A percentile compares a stretch with the other conserved stretches of the same genome.
phyloP scores from a whole-genome alignment of 345 rosid species.

The Moricandia moricandioides region DNA sequence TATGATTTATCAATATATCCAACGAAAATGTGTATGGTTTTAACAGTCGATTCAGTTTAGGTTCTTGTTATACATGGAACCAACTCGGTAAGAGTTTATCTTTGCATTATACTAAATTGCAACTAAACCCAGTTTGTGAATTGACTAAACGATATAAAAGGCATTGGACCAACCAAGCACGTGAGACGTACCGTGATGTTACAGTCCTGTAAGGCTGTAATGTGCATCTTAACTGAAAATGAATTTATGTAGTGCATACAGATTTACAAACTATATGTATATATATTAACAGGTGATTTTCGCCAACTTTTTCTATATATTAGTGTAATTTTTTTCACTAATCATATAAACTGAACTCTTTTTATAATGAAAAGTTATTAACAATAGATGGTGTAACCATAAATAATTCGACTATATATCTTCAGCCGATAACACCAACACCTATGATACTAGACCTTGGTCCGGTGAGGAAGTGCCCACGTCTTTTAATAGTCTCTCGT shows the following conservation, averaged over 20 bases:
- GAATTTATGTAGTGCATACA: neutral
- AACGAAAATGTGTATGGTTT: neutral
- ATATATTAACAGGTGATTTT: neutral
- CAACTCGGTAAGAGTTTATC: neutral
- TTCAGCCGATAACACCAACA: constrained; percentile 13
- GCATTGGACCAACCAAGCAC: neutral
- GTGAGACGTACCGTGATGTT: neutral
- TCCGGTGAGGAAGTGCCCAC: constrained; percentile 50
- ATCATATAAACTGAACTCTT: constrained; percentile 5
- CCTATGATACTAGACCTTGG: constrained; percentile 30
- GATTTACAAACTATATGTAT: neutral
- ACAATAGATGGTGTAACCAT: constrained; percentile 11
- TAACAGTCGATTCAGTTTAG: neutral
- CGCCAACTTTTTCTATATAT: neutral
- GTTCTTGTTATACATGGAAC: neutral
- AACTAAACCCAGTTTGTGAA: neutral
- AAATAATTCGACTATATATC: neutral
- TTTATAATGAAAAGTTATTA: neutral
- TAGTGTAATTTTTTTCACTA: constrained; percentile 7
- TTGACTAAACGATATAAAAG: neutral
- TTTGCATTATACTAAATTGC: neutral
- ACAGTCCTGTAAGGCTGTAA: neutral
- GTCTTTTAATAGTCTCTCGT: constrained; percentile 62
- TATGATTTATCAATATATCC: neutral
- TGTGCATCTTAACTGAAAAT: neutral